phyloP scores from a whole-genome alignment of 1,284 basidiomycete genomes.

The Phlebopus sp. region DNA sequence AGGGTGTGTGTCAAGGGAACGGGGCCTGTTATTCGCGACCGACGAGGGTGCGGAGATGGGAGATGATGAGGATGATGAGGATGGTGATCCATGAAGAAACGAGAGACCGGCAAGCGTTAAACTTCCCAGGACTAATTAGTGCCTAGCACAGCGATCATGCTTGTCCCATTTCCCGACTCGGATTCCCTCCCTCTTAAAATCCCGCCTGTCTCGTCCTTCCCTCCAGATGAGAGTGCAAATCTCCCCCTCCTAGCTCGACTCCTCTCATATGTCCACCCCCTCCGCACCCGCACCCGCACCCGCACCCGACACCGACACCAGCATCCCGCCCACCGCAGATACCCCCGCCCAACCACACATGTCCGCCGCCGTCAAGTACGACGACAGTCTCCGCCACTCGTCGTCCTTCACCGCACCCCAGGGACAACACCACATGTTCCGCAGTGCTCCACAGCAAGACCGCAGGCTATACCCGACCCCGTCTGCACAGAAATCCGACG shows the following conservation, averaged over 20 bases:
- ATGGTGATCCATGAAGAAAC: constrained; percentile 24
- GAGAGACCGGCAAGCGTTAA: constrained; percentile 34
- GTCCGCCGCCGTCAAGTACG: constrained; percentile 51
- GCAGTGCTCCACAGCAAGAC: constrained; percentile 67
- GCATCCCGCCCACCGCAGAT: constrained; percentile 52
- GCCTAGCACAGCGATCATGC: constrained; percentile 35
- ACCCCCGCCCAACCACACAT: constrained; percentile 55
- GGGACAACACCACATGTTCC: constrained; percentile 59
- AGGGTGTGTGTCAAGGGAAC: constrained; percentile 13
- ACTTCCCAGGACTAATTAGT: constrained; percentile 36
- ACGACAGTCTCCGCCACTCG: constrained; percentile 61
- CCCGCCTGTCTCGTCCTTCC: constrained; percentile 13
- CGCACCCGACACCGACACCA: constrained; percentile 61
- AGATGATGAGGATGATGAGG: background rate
- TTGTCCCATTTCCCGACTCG: constrained; percentile 11
- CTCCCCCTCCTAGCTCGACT: constrained; percentile 40
- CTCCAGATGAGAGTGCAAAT: constrained; percentile 44
- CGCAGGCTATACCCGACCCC: constrained; percentile 38
- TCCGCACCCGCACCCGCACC: no score
- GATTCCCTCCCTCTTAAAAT: constrained; percentile 17
- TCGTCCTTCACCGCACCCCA: constrained; percentile 56
- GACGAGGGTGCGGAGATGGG: constrained; percentile 23
- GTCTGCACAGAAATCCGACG: constrained; percentile 30
- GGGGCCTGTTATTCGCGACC: constrained; percentile 37
- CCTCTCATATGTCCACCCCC: constrained; percentile 63